These are phyloP conservation scores for Aspergillus heteromorphus DNA, from an alignment of 495 filamentous ascomycete species.

Conservation along the genomic window DNA sequence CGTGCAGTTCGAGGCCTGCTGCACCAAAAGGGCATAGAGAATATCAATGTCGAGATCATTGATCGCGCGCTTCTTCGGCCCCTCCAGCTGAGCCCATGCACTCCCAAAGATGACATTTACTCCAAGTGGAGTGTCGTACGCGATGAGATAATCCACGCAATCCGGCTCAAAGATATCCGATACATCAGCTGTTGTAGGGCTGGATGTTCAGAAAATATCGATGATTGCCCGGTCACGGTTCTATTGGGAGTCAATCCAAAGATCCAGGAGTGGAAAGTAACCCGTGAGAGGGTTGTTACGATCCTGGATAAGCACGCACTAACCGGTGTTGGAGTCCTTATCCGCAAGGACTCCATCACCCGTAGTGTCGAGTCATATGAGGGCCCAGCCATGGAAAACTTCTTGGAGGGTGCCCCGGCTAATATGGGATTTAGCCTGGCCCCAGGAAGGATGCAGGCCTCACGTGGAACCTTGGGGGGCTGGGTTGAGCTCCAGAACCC, in stretches of 20 bases:
- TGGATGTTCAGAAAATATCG: not conserved
- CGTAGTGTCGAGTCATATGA: not conserved
- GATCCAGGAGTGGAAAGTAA: not conserved
- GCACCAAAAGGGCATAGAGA: not conserved
- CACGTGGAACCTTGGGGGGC: constrained; percentile 1
- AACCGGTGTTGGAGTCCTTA: not conserved
- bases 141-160: not conserved
- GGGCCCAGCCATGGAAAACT: not conserved
- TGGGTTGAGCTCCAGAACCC: not conserved
- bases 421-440: not conserved
- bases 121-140: not conserved
- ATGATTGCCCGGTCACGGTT: not conserved
- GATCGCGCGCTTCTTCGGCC: not conserved
- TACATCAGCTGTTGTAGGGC: not conserved
- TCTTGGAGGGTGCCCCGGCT: not conserved
- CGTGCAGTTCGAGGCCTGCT: not conserved
- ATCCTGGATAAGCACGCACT: not conserved
- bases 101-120: not conserved
- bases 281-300: not conserved
- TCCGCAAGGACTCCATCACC: constrained; percentile 2
- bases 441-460: not conserved
- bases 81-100: not conserved
- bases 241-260: not conserved
- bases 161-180: not conserved
- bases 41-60: constrained; percentile 2